Conservation (phyloP, 495 filamentous ascomycete genomes). For the Coniosporium apollinis region DNA sequence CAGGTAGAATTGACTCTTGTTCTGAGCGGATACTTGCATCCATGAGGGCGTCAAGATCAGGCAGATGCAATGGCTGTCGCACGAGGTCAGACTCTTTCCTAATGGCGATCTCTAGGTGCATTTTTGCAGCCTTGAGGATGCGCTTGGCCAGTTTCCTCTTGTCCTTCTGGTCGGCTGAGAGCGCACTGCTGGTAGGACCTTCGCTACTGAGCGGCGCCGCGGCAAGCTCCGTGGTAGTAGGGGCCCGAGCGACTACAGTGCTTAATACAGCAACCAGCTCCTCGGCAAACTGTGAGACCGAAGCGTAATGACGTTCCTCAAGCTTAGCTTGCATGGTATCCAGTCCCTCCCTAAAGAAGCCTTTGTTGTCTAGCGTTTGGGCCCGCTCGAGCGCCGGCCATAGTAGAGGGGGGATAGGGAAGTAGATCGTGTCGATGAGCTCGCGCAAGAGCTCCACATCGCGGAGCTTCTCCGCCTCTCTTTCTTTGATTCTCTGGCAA, state of each 20-base stretch:
- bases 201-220: slow-evolving; percentile 32
- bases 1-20: slow-evolving; percentile 24
- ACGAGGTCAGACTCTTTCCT: slow-evolving; percentile 65
- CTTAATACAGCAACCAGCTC: slow-evolving; percentile 58
- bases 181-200: slow-evolving; percentile 26
- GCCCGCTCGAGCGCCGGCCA: slow-evolving; percentile 71
- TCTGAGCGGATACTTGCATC: slow-evolving; percentile 31
- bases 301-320: slow-evolving; percentile 55
- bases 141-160: slow-evolving; percentile 59
- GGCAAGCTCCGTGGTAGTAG: neutral
- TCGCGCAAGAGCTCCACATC: slow-evolving; percentile 56
- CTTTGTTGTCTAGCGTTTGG: slow-evolving; percentile 52
- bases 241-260: slow-evolving; percentile 48
- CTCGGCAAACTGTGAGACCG: slow-evolving; percentile 51
- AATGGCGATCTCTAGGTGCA: slow-evolving; percentile 56
- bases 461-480: slow-evolving; percentile 58
- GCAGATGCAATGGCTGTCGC: slow-evolving; percentile 46
- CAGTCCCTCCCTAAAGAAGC: slow-evolving; percentile 50
- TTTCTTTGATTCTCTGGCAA: slow-evolving; percentile 48
- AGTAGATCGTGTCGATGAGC: slow-evolving; percentile 75
- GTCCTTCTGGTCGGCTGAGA: slow-evolving; percentile 47
- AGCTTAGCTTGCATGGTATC: slow-evolving; percentile 44
- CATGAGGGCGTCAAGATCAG: slow-evolving; percentile 51
- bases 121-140: slow-evolving; percentile 66
- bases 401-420: slow-evolving; percentile 66